Evolutionary conservation across 768 basidiomycete genomes (phyloP).

Genomic region (Tylopilus felleus): DNA sequence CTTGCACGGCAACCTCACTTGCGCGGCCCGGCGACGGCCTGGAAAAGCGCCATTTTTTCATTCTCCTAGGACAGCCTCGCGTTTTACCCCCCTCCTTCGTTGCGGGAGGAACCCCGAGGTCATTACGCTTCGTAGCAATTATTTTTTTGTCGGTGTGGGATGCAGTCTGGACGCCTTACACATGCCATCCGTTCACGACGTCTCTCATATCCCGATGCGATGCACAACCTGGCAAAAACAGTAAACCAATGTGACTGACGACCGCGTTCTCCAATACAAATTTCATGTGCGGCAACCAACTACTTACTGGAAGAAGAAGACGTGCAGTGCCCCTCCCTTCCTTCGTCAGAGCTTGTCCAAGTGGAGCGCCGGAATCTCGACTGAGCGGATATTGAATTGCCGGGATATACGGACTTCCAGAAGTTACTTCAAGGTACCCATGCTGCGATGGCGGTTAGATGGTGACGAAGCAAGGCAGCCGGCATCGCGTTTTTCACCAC

Average conservation of each 20-base stretch:
- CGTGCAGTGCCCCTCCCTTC: conserved; percentile 7
- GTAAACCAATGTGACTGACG: conserved; percentile 1
- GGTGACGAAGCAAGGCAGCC: conserved; percentile 2
- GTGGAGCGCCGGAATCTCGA: conserved; percentile 29
- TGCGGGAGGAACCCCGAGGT: not conserved
- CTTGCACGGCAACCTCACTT: conserved; percentile 13
- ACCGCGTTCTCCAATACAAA: not conserved
- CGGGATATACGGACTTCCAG: conserved; percentile 27
- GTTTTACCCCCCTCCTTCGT: not conserved
- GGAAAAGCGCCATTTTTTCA: conserved; percentile 15
- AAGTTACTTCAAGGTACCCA: conserved; percentile 18
- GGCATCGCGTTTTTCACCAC: conserved; percentile 14
- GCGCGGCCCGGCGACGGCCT: conserved; percentile 8
- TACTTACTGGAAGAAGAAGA: conserved; percentile 20
- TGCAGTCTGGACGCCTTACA: conserved; percentile 12
- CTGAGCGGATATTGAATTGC: conserved; percentile 33
- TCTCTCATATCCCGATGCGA: conserved; percentile 9
- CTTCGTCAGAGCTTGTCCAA: not conserved
- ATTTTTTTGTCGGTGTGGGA: conserved; percentile 4
- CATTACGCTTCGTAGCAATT: conserved; percentile 8
- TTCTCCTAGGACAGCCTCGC: conserved; percentile 25
- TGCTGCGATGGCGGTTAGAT: conserved; percentile 15
- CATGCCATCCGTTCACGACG: conserved; percentile 17
- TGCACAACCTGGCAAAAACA: conserved; percentile 1
- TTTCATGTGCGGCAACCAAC: conserved; percentile 12